Evolutionary conservation across 2,329 filamentous ascomycete genomes (phyloP), one percentile per base, ranked within the genome.

Genomic region (Neopestalotiopsis rosae): DNA sequence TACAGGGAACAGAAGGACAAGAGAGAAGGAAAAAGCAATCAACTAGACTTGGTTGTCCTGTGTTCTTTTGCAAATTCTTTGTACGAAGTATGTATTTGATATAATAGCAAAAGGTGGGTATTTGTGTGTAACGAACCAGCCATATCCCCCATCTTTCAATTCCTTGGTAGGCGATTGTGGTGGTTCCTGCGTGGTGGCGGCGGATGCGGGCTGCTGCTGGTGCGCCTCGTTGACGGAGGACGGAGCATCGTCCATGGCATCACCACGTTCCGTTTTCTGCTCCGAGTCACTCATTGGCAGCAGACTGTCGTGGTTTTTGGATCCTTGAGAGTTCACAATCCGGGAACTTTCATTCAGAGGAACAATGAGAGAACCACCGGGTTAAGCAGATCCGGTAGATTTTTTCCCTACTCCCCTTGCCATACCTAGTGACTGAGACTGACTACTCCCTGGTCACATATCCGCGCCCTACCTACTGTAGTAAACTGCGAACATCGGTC

Each of bases 81-180:
- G 24, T 28, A n/a, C n/a, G n/a, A n/a, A n/a, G n/a, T n/a, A 28
- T 28, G 24, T 52, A 52, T 52, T 3, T 52, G 45, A 5, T 7
- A 7, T 34, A 32, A 34, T 34, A 52, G 32, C 28, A 13, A 42
- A 32, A 24, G 28, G 5, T 28, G 24, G 24, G 24, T 28, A 28
- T 28, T 28, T 28, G 24, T 28, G n/a, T 59, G 14, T 40, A 20
- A 75, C 81, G 69, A 59, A 85, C 88, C 88, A 90, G 69, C 88
- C 88, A 79, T 89, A 90, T 28, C 88, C 88, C 56, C 88, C 88
- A 73, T 90, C 87, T 52, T 80, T 79, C 71, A 85, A 82, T 12
- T 62, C 59, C 52, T 67, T 14, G 7, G 57, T 30, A 20, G 9
- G 28, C 20, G 64, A 52, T 2, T 57, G 66, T 28, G 24, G 66